These are phyloP conservation scores for Terana coerulea DNA, from an alignment of 768 basidiomycete species.

Conservation along the genomic window DNA sequence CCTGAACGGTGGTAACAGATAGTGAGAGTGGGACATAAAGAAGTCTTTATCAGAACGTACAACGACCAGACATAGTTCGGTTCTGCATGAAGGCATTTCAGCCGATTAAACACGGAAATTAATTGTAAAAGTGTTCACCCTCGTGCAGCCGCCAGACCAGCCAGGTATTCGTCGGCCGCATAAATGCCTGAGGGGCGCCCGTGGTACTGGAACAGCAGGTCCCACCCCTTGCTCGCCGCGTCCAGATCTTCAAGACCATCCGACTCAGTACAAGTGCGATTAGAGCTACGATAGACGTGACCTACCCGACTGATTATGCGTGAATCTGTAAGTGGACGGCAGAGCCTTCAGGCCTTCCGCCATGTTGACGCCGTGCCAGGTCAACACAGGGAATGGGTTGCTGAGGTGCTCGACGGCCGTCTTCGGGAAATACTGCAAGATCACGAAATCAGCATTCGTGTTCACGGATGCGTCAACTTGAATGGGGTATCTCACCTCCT, in stretches of 20 bases:
- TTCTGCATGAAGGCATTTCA: conserved; percentile 28
- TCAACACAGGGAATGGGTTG: conserved; percentile 44
- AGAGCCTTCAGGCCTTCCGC: conserved; percentile 55
- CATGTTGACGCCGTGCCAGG: conserved; percentile 60
- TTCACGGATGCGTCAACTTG: not conserved
- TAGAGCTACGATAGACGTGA: not conserved
- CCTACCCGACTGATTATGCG: conserved; percentile 52
- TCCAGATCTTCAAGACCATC: conserved; percentile 37
- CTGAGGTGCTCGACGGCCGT: conserved; percentile 32
- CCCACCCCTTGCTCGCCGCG: conserved; percentile 48
- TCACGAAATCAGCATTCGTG: not conserved
- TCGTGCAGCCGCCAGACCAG: conserved; percentile 50
- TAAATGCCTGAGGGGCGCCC: conserved; percentile 53
- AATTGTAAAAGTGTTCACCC: conserved; percentile 30
- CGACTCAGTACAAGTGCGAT: not conserved
- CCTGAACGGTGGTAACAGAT: conserved; percentile 26
- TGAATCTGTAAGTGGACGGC: conserved; percentile 50
- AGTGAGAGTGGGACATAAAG: too few species aligned
- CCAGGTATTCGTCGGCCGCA: conserved; percentile 55
- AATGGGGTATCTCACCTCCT: conserved; percentile 29
- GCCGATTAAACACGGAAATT: not conserved
- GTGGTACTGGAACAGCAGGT: conserved; percentile 55
- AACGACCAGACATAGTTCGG: conserved; percentile 52
- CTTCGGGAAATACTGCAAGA: conserved; percentile 41
- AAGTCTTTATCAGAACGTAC: conserved; percentile 34